Base-by-base conservation (phyloP, 83 land plant species). In the Picea abies region DNA sequence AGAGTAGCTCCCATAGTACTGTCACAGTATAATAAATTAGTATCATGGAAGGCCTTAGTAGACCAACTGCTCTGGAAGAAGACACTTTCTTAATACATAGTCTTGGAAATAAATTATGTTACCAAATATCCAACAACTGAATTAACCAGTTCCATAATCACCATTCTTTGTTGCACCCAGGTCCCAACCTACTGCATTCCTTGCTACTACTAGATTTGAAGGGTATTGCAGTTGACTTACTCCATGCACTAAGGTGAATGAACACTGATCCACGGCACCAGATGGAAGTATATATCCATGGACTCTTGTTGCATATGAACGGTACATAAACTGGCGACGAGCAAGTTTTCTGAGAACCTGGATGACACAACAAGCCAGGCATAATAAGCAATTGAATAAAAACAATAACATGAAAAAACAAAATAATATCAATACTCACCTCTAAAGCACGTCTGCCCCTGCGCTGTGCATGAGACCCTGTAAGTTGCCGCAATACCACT, bases 201-300 rank as follows among this genome's bases (percentile, higher is more conserved):
- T 52, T 52, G 56, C 56, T 52, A 52, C 56, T 52, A 10, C 56
- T 52, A 52, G 56, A 52, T 52, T 11, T 52, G 56, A 52, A 1
- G 56, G 56, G 56, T 10, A 52, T 12, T 52, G 14, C 56, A 52
- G 71, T 61, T 26, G 62, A 84, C 93, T 72, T 86, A 96, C 98
- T 56, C 98, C 98, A 88, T 96, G 98, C 19, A 96, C 97, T 49
- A 96, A 84, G 60, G 93, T 94, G 78, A 96, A 89, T 61, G 90
- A 76, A 47, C 80, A 78, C 60, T 75, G n/a, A 63, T 84, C 80
- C 23, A 47, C 79, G 25, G 60, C 67, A 11, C 71, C 87, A 35
- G 82, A 83, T 44, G 91, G 82, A 58, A 88, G 87, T 17, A 96
- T 85, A 83, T 91, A 96, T 19, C 98, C 98, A 86, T 96, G 91